Base-by-base conservation (phyloP, 495 filamentous ascomycete species). In the Annulohypoxylon stygium region DNA sequence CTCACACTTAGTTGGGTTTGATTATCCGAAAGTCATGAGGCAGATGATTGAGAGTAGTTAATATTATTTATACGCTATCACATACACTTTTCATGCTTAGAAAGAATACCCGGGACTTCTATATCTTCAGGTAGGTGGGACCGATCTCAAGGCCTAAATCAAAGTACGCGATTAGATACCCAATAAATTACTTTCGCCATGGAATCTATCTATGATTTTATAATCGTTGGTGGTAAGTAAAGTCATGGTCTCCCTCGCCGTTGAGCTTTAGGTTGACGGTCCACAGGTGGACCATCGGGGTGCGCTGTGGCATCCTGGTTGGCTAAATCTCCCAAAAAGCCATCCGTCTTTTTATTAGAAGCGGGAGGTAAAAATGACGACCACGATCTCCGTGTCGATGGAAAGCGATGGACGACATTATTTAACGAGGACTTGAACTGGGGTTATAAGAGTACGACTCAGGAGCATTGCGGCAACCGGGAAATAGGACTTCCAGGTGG, bases 401-500 rank as follows among this genome's bases (percentile, higher is more conserved):
- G 84, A 8, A 82, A 90, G 69, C 79, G 88, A 48, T 90, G 78
- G 73, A 71, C 79, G 23, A 87, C 86, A 0, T 86, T 88, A 61
- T 76, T 73, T 66, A 81, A 85, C 53, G 73, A 76, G 23, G 72
- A 76, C 10, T 59, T 90, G 65, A 89, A 90, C 60, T 91, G 85
- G 83, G 86, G 84, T 0, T 90, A 90, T 78, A 85, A 88, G 63
- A 90, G 88, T 0, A 80, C 76, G 0, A 84, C 88, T 0, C 89
- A 91, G 63, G 69, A 76, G 16, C 70, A 86, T 63, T 83, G 85
- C 53, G 80, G 80, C 36, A 80, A 80, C 14, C 85, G 87, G 2
- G 70, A 84, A 48, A 69, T 91, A 14, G 83, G 87, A 70, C 88
- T 88, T 64, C 84, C 82, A 10, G 83, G 88, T 14, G 90, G 90